phyloP scores from a whole-genome alignment of 2,329 filamentous ascomycete genomes.

The Diplodia seriata region DNA sequence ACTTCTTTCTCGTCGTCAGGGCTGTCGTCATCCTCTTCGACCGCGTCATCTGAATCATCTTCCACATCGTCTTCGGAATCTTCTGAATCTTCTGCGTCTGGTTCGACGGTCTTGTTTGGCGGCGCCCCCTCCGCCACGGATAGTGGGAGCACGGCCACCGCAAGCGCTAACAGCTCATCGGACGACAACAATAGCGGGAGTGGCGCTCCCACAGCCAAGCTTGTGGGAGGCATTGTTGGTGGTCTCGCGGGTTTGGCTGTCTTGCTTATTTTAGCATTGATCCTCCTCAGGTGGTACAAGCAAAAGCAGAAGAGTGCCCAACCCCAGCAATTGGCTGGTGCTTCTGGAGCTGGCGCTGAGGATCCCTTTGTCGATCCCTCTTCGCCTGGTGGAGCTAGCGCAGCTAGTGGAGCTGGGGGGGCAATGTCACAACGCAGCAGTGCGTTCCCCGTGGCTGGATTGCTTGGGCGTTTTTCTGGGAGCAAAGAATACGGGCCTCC shows the following conservation, averaged over 20 bases:
- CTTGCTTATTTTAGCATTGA: conserved; percentile 57
- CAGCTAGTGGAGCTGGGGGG: conserved; percentile 34
- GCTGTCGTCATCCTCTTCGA: conserved; percentile 21
- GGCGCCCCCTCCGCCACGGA: conserved; percentile 36
- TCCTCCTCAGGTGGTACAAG: conserved; percentile 62
- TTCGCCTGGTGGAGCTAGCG: conserved; percentile 30
- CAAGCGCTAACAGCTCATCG: conserved; percentile 25
- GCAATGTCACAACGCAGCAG: conserved; percentile 53
- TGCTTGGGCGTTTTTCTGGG: conserved; percentile 49
- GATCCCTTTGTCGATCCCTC: conserved; percentile 33
- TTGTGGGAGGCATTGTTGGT: conserved; percentile 69
- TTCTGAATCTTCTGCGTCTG: conserved; percentile 33
- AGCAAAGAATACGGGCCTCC: conserved; percentile 43
- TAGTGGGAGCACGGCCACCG: conserved; percentile 28
- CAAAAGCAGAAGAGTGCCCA: conserved; percentile 37
- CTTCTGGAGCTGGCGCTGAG: conserved; percentile 22
- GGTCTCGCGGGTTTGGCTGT: conserved; percentile 65
- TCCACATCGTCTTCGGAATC: conserved; percentile 32
- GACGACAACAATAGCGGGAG: conserved; percentile 34
- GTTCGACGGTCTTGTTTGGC: conserved; percentile 34
- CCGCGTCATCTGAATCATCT: conserved; percentile 29
- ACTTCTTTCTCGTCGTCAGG: conserved; percentile 9
- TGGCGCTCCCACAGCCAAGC: conserved; percentile 57
- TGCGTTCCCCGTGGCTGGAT: conserved; percentile 48
- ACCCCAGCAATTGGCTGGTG: conserved; percentile 32